Evolutionary conservation across 1,284 basidiomycete species (phyloP), one percentile per base, ranked within the genome.

Genomic region (Salmacisia buchloeana): DNA sequence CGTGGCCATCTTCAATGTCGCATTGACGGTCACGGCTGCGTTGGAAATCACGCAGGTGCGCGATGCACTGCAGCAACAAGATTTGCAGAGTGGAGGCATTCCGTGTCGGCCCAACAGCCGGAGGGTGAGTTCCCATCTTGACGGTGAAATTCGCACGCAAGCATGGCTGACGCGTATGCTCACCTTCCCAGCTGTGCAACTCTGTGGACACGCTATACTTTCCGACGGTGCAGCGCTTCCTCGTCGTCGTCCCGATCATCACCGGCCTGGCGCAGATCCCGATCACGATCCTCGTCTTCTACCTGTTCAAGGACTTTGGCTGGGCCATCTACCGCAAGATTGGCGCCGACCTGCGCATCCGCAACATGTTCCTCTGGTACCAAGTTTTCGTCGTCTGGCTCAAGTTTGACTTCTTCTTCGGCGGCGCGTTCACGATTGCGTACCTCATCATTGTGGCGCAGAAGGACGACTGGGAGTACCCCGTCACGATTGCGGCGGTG

Each of bases 351-450:
- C 62, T 74, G 31, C 36, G 49, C 23, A 67, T 71, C 35, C 46
- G 74, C 25, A 65, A 62, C 23, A 68, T 71, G 66, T 75, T 70
- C 58, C 62, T 76, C 39, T 69, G 65, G 63, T 76, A 76, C 57
- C 73, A 76, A 63, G 58, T 73, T n/a, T 74, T 73, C 33, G 70
- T 74, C 63, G 71, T 73, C 29, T 67, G 74, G 46, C 64, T 76
- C 64, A 76, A 76, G 63, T 76, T 74, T 49, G 41, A 63, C 43
- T 74, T 74, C 56, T 74, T 76, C 68, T 74, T 76, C 56, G 74
- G 74, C 18, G 65, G 56, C 5, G 52, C 21, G 13, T 58, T 58
- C 33, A 45, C 52, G 39, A 27, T 43, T 36, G 69, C 73, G 52
- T 76, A 73, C 46, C 64, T 76, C 9, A 76, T 76, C 60, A 61